These are phyloP conservation scores for Cladosporium sp. DNA, from an alignment of 2,329 filamentous ascomycete genomes.

Conservation along the genomic window DNA sequence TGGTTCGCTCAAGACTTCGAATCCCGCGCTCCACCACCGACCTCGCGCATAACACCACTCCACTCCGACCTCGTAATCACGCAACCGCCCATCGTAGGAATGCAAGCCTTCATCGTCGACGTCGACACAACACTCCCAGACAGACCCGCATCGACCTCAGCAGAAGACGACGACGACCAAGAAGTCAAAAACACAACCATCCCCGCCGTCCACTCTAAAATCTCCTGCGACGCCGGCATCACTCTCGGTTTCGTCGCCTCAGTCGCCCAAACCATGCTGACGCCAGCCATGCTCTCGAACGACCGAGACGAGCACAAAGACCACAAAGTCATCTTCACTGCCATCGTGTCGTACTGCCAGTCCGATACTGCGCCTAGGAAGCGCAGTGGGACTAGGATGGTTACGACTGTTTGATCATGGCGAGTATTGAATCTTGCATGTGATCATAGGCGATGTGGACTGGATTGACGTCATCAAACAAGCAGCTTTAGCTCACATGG, in stretches of 20 bases:
- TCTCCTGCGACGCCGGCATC: conserved; percentile 27
- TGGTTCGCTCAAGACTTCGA: background rate
- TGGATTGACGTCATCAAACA: background rate
- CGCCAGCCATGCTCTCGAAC: too few species aligned
- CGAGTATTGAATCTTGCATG: too few species aligned
- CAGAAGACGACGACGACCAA: background rate
- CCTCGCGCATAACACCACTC: background rate
- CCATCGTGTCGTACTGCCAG: conserved; percentile 26
- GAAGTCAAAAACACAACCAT: background rate
- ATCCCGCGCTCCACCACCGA: background rate
- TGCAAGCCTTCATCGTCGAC: conserved; percentile 23
- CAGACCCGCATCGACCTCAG: background rate
- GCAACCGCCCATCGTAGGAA: conserved; percentile 24
- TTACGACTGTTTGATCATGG: conserved; percentile 15
- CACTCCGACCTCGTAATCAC: conserved; percentile 20
- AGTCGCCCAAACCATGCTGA: background rate
- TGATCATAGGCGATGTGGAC: too few species aligned
- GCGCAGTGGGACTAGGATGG: conserved; percentile 16
- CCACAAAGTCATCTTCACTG: conserved; percentile 22
- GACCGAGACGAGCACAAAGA: background rate
- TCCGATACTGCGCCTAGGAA: conserved; percentile 16
- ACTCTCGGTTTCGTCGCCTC: conserved; percentile 28
- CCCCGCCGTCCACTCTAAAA: conserved; percentile 18
- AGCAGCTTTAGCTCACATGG: conserved; percentile 35
- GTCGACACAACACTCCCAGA: background rate